Conservation (phyloP, 1,139 yeast genomes). For the Candida mesenterica region DNA sequence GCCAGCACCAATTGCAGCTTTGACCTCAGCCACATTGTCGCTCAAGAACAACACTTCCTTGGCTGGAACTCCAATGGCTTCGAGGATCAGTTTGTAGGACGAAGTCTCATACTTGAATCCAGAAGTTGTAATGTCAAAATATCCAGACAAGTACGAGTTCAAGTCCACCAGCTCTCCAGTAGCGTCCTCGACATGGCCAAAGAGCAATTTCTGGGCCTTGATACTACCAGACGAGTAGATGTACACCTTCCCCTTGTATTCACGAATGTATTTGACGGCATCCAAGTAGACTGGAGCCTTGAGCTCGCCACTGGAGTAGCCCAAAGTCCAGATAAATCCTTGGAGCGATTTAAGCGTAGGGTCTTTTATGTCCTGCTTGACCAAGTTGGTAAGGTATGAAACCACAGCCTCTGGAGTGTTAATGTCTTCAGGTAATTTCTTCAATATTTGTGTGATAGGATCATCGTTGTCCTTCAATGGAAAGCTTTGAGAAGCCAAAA, state of each 20-base stretch:
- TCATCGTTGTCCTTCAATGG: slow-evolving; percentile 26
- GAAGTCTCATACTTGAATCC: slow-evolving; percentile 62
- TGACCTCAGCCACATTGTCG: slow-evolving; percentile 66
- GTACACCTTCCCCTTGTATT: slow-evolving; percentile 37
- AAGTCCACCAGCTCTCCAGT: slow-evolving; percentile 39
- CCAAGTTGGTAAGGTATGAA: slow-evolving; percentile 55
- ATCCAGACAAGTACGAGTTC: slow-evolving; percentile 56
- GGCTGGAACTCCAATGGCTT: slow-evolving; percentile 37
- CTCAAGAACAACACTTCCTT: slow-evolving; percentile 62
- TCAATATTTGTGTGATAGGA: slow-evolving; percentile 26
- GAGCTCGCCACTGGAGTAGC: slow-evolving; percentile 72
- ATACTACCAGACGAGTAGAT: slow-evolving; percentile 94
- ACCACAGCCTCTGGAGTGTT: slow-evolving; percentile 23
- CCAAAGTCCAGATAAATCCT: slow-evolving; percentile 79
- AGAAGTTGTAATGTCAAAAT: slow-evolving; percentile 82
- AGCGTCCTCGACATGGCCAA: slow-evolving; percentile 53
- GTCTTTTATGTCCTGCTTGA: slow-evolving; percentile 70
- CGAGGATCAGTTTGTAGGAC: slow-evolving; percentile 60
- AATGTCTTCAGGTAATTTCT: slow-evolving; percentile 43
- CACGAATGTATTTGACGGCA: slow-evolving; percentile 56
- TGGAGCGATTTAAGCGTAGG: slow-evolving; percentile 75
- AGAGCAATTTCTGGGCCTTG: slow-evolving; percentile 77
- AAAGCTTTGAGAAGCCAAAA: slow-evolving; percentile 31
- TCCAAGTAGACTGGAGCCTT: slow-evolving; percentile 77
- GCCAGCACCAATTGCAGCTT: slow-evolving; percentile 72